A percentile compares a stretch with the other conserved stretches of the same genome.
These are phyloP conservation scores for Entophlyctis luteolus DNA, from an alignment of 192 early-diverging fungal genomes.

Conservation along the genomic window DNA sequence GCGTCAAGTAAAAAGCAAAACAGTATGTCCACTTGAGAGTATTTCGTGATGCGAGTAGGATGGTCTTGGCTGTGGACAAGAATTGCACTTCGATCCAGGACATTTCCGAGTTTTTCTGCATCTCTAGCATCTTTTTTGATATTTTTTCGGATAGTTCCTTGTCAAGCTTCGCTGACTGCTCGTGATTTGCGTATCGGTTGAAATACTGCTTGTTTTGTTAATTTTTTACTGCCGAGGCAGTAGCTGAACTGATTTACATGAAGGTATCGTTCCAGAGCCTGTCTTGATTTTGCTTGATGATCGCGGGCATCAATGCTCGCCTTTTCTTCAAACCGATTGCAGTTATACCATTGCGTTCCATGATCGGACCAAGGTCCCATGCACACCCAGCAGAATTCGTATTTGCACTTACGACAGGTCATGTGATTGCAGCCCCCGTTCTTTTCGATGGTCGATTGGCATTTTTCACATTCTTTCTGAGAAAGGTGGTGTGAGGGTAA, in stretches of 20 bases:
- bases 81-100: constrained; percentile 99
- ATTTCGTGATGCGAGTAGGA: constrained; percentile 79
- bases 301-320: constrained; percentile 82
- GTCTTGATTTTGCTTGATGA: constrained; percentile 79
- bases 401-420: constrained; percentile 95
- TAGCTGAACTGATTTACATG: constrained; percentile 59
- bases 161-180: constrained; percentile 86
- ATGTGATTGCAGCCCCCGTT: constrained; percentile 99
- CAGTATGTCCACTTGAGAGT: constrained; percentile 98
- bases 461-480: constrained; percentile 90
- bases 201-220: constrained; percentile 65
- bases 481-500: not conserved
- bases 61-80: constrained; percentile 84
- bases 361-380: constrained; percentile 96
- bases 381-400: constrained; percentile 99
- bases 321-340: constrained; percentile 94
- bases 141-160: constrained; percentile 78
- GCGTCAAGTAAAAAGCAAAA: constrained; percentile 88
- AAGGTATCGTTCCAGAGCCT: constrained; percentile 86
- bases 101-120: constrained; percentile 82
- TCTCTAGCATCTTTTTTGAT: constrained; percentile 91
- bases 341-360: constrained; percentile 93
- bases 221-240: constrained; percentile 1
- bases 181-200: constrained; percentile 96
- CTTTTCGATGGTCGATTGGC: constrained; percentile 94